These are phyloP conservation scores for Colletotrichum nymphaeae DNA, from an alignment of 2,329 filamentous ascomycete genomes.

Conservation along the genomic window DNA sequence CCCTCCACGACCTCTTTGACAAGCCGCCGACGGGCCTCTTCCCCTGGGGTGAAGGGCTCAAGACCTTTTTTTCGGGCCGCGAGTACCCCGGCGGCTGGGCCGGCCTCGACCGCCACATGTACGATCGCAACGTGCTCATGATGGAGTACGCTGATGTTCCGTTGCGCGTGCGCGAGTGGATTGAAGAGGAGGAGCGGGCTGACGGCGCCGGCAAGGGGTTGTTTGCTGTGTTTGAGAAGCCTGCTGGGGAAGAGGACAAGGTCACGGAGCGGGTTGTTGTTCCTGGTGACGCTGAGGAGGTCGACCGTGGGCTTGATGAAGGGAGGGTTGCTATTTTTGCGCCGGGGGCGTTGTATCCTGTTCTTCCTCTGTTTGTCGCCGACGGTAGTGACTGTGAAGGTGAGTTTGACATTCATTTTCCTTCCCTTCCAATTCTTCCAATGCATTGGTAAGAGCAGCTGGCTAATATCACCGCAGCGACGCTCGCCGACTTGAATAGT, in stretches of 20 bases:
- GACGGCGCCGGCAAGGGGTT: constrained; percentile 47
- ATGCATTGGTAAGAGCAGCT: neutral
- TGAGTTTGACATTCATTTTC: constrained; percentile 36
- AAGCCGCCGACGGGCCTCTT: constrained; percentile 51
- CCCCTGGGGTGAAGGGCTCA: constrained; percentile 53
- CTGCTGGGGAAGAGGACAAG: constrained; percentile 50
- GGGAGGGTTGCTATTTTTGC: constrained; percentile 54
- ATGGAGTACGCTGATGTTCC: constrained; percentile 60
- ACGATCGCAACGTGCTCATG: constrained; percentile 57
- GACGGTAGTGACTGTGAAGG: constrained; percentile 50
- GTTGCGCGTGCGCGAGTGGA: constrained; percentile 57
- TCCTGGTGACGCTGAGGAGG: constrained; percentile 38
- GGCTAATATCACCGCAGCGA: neutral
- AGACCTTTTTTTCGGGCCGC: constrained; percentile 51
- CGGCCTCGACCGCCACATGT: constrained; percentile 63
- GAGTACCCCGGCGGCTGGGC: constrained; percentile 64
- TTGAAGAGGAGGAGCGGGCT: constrained; percentile 54
- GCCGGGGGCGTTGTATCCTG: constrained; percentile 55
- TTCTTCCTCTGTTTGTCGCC: constrained; percentile 55
- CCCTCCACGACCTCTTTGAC: constrained; percentile 55
- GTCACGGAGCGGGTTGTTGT: constrained; percentile 49
- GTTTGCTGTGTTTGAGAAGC: constrained; percentile 54
- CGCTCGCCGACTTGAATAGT: constrained; percentile 42
- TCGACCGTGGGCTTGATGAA: constrained; percentile 40
- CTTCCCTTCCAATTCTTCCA: neutral